Evolutionary conservation across 805 yeast genomes (phyloP).

Genomic region (Lipomyces orientalis): DNA sequence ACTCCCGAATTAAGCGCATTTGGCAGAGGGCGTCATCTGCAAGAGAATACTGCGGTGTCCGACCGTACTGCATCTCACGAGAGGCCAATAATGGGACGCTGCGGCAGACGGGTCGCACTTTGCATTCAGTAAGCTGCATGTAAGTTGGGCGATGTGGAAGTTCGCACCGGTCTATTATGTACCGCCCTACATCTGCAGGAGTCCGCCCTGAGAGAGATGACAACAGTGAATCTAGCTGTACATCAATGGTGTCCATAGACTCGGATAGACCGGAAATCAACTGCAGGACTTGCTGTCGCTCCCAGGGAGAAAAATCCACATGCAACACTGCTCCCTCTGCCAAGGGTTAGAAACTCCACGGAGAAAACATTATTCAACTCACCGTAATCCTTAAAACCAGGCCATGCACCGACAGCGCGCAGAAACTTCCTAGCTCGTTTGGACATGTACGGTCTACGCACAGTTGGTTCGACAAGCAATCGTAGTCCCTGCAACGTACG

Average conservation of each 20-base stretch:
- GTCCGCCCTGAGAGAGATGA: slow-evolving; percentile 11
- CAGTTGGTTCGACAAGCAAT: not conserved
- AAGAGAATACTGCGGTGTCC: not conserved
- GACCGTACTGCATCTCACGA: not conserved
- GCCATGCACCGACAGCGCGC: slow-evolving; percentile 2
- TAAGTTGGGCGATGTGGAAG: slow-evolving; percentile 7
- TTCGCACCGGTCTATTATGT: slow-evolving; percentile 13
- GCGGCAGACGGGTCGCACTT: not conserved
- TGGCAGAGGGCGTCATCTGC: not conserved
- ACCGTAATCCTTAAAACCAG: slow-evolving; percentile 3
- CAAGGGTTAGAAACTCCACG: not conserved
- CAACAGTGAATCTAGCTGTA: too few species aligned
- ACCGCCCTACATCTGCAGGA: slow-evolving; percentile 9
- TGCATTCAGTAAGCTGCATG: not conserved
- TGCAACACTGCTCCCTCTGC: not conserved
- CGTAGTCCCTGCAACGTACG: not conserved
- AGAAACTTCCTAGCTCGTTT: slow-evolving; percentile 5
- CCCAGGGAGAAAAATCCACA: slow-evolving; percentile 11
- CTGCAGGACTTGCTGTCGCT: not conserved
- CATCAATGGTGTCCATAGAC: too few species aligned
- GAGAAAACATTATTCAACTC: not conserved
- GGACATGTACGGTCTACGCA: slow-evolving; percentile 10
- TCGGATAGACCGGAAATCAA: not conserved
- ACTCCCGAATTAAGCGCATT: not conserved
- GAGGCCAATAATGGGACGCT: not conserved